Evolutionary conservation across 2,329 filamentous ascomycete species (phyloP).

Genomic region (Pseudogymnoascus sp.): DNA sequence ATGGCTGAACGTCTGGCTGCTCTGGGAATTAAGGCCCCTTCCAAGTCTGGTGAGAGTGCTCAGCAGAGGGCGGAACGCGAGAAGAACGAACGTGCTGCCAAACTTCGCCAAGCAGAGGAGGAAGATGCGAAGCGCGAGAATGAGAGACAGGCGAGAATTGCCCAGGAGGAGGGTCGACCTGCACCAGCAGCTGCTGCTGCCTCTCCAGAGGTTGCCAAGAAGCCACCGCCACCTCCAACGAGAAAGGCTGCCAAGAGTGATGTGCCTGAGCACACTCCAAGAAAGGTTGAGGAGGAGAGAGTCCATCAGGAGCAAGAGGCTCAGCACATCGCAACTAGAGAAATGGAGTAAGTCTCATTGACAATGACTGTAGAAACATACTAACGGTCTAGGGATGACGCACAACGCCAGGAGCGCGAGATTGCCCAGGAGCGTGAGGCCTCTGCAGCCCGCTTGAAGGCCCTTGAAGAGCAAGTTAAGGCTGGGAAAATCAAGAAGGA

Average conservation of each 20-base stretch:
- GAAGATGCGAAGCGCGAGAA: constrained; percentile 84
- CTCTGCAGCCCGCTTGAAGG: constrained; percentile 73
- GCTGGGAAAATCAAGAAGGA: constrained; percentile 93
- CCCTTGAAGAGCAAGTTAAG: constrained; percentile 86
- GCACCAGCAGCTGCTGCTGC: constrained; percentile 21
- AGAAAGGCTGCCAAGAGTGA: constrained; percentile 62
- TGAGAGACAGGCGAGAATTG: constrained; percentile 57
- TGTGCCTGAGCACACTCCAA: constrained; percentile 45
- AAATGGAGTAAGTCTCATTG: constrained; percentile 71
- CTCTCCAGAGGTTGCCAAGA: constrained; percentile 40
- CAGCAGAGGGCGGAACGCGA: constrained; percentile 85
- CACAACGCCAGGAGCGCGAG: constrained; percentile 69
- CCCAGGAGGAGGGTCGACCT: constrained; percentile 28
- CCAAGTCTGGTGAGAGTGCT: constrained; percentile 70
- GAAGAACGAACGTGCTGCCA: constrained; percentile 76
- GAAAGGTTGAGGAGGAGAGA: constrained; percentile 58
- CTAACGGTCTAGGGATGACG: constrained; percentile 54
- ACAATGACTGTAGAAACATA: constrained; percentile 7
- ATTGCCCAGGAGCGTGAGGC: constrained; percentile 72
- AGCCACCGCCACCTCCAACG: constrained; percentile 72
- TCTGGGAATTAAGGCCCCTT: constrained; percentile 77
- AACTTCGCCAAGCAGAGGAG: constrained; percentile 82
- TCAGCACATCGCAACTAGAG: constrained; percentile 63
- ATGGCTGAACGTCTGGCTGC: constrained; percentile 95
- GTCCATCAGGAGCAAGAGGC: constrained; percentile 65